phyloP scores from a whole-genome alignment of 441 rosid genomes.

The Gossypium lobatum region DNA sequence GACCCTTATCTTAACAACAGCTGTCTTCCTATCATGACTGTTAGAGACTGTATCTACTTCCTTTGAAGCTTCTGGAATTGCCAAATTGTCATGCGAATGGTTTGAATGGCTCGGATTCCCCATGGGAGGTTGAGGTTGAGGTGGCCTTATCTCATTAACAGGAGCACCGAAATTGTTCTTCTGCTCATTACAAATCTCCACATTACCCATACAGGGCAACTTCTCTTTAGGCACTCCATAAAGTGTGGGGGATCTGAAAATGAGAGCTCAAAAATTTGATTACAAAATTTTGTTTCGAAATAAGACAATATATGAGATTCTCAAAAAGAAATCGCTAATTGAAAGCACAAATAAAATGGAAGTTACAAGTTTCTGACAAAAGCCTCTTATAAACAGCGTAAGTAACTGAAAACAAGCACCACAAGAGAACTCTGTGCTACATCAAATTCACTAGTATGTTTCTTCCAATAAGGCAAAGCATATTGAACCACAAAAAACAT shows the following conservation, averaged over 20 bases:
- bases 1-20: conserved; percentile 69
- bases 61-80: conserved; percentile 24
- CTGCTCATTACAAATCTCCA: conserved; percentile 56
- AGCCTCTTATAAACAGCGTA: neutral
- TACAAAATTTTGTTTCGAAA: neutral
- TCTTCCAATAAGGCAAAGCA: neutral
- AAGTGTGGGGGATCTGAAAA: conserved; percentile 75
- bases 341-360: neutral
- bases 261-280: conserved; percentile 11
- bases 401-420: neutral
- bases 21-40: conserved; percentile 30
- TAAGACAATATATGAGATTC: neutral
- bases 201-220: conserved; percentile 43
- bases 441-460: neutral
- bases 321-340: neutral
- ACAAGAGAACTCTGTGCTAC: neutral
- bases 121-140: conserved; percentile 29
- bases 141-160: conserved; percentile 37
- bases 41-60: conserved; percentile 41
- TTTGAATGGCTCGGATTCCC: conserved; percentile 25
- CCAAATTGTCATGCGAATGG: conserved; percentile 8
- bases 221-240: conserved; percentile 82
- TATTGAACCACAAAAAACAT: neutral
- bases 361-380: neutral
- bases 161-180: conserved; percentile 45